Conservation (phyloP, 352 stramenopile genomes). For the Phytophthora fragariaefolia region DNA sequence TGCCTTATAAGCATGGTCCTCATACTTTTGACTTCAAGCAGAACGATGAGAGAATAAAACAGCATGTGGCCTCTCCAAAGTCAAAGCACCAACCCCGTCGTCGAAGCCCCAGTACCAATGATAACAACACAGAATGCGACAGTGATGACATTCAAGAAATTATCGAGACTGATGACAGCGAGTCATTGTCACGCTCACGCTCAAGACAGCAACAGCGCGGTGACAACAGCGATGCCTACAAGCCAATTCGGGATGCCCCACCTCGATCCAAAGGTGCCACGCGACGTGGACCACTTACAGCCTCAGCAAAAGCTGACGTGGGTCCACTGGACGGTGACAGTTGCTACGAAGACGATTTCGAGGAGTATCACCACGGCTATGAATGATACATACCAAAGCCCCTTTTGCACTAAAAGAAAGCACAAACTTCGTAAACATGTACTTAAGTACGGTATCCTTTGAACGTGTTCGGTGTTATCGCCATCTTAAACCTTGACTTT, state of each 20-base stretch:
- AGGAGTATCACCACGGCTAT: constrained; percentile 51
- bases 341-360: constrained; percentile 86
- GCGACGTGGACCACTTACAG: constrained; percentile 12
- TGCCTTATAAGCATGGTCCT: constrained; percentile 31
- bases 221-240: constrained; percentile 15
- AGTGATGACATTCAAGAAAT: constrained; percentile 86
- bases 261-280: constrained; percentile 20
- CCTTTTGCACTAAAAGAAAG: too few species aligned
- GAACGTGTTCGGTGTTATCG: too few species aligned
- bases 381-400: constrained; percentile 6
- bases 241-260: constrained; percentile 4
- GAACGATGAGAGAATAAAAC: constrained; percentile 5
- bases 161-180: constrained; percentile 67
- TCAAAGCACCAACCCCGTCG: constrained; percentile 12
- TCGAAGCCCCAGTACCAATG: constrained; percentile 13
- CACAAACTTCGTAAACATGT: not conserved
- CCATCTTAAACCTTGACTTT: too few species aligned
- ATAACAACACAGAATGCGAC: constrained; percentile 63
- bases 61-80: constrained; percentile 24
- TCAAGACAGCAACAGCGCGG: constrained; percentile 6
- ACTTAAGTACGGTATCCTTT: too few species aligned
- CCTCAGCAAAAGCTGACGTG: constrained; percentile 27
- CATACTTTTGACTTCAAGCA: constrained; percentile 41
- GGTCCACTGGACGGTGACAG: constrained; percentile 59
- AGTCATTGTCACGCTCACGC: constrained; percentile 10